These are phyloP conservation scores for Isochrysis galbana DNA, from an alignment of 78 protist species.

Conservation along the genomic window DNA sequence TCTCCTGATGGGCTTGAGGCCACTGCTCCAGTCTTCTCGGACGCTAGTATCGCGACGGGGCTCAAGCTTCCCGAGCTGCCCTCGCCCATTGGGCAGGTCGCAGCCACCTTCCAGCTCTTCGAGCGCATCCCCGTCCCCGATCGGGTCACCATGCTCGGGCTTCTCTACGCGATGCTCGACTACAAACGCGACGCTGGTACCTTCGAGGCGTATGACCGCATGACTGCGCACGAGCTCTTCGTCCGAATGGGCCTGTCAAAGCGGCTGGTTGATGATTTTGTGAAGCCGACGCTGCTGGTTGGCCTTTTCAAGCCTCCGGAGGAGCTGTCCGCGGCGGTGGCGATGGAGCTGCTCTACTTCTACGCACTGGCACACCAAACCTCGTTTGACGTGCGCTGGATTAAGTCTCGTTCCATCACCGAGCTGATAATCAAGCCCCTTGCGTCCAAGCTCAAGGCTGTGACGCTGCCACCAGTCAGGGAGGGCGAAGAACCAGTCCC, in stretches of 20 bases:
- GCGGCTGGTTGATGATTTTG: constrained; percentile 37
- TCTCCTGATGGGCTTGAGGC: constrained; percentile 34
- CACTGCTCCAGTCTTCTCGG: constrained; percentile 50
- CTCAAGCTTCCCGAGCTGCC: constrained; percentile 26
- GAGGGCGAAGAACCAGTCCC: not conserved
- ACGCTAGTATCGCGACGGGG: not conserved
- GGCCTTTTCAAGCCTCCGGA: constrained; percentile 57
- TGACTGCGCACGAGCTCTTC: constrained; percentile 48
- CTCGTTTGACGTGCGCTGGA: constrained; percentile 51
- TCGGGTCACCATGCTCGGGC: not conserved
- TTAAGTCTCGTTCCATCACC: not conserved
- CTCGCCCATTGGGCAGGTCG: constrained; percentile 49
- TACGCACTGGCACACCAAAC: constrained; percentile 49
- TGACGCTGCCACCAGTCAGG: not conserved
- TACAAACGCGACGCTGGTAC: constrained; percentile 27
- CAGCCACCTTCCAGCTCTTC: constrained; percentile 37
- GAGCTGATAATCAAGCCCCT: constrained; percentile 15
- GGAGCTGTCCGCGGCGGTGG: constrained; percentile 34
- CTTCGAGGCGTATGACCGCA: constrained; percentile 45
- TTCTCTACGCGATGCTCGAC: constrained; percentile 44
- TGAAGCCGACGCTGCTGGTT: constrained; percentile 40
- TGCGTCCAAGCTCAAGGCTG: not conserved
- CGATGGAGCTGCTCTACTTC: constrained; percentile 40
- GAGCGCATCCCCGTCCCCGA: constrained; percentile 37
- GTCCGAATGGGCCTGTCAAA: constrained; percentile 8